phyloP scores from a whole-genome alignment of 139 green algal species.

The Raphidocelis subcapitata region DNA sequence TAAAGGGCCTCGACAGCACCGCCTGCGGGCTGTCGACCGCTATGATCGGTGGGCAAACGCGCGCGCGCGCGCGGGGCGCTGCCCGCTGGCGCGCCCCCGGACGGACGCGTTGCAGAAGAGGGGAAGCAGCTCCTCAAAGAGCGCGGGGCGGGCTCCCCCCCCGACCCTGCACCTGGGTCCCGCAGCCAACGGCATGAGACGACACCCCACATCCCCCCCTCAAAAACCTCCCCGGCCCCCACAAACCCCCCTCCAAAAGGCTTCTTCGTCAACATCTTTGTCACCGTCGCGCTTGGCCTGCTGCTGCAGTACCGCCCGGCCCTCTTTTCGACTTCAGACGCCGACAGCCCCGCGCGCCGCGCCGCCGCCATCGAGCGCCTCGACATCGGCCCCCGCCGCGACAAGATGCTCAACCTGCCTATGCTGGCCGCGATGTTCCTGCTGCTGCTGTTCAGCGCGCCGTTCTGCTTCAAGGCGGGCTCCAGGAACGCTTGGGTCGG shows the following conservation, averaged over 20 bases:
- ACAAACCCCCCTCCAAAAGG: too few species aligned
- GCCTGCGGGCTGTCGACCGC: constrained; percentile 42
- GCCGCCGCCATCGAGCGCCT: constrained; percentile 18
- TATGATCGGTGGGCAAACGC: too few species aligned
- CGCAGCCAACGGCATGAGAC: too few species aligned
- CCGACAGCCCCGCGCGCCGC: not conserved
- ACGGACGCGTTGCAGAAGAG: too few species aligned
- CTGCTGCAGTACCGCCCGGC: constrained; percentile 31
- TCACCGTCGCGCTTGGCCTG: constrained; percentile 30
- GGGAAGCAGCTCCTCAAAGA: too few species aligned
- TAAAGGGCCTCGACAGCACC: constrained; percentile 29
- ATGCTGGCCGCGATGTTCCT: constrained; percentile 8
- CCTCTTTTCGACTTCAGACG: too few species aligned
- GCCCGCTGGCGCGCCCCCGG: too few species aligned
- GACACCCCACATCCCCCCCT: too few species aligned
- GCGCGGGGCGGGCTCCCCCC: too few species aligned
- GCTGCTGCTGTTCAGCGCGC: constrained; percentile 45
- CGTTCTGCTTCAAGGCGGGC: constrained; percentile 36
- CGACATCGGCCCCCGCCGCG: constrained; percentile 34
- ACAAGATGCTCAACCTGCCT: constrained; percentile 29
- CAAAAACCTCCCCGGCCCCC: too few species aligned
- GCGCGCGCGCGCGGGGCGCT: too few species aligned
- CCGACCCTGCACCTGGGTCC: too few species aligned
- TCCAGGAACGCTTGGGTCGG: constrained; percentile 37
- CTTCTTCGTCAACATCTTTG: constrained; percentile 42